Evolutionary conservation across 164 flowering plant genomes (phyloP).

Genomic region (Stephania japonica): DNA sequence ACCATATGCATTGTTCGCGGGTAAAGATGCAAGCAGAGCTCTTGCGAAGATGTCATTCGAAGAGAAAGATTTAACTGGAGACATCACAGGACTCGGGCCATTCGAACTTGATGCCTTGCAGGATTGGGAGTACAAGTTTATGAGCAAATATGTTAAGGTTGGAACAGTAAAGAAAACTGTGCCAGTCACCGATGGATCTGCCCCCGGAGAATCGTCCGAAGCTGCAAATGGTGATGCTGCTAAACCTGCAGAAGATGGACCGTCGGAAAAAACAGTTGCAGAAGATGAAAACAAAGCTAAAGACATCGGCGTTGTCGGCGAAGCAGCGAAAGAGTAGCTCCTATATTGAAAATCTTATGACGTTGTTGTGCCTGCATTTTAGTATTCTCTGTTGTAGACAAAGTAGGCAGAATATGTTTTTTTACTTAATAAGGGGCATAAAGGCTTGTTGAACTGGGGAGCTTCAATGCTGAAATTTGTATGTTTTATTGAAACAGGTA

Average conservation of each 20-base stretch:
- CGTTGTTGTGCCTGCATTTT: not conserved
- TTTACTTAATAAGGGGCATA: slow-evolving; percentile 7
- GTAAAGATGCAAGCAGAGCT: slow-evolving; percentile 96
- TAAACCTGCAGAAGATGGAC: slow-evolving; percentile 28
- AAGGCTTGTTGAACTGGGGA: slow-evolving; percentile 3
- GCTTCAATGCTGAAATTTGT: slow-evolving; percentile 2
- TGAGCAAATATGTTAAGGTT: slow-evolving; percentile 92
- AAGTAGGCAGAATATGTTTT: not conserved
- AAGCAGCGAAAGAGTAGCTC: slow-evolving; percentile 11
- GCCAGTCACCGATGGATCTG: slow-evolving; percentile 29
- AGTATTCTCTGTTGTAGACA: slow-evolving; percentile 4
- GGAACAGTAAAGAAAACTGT: slow-evolving; percentile 54
- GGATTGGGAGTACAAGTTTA: slow-evolving; percentile 98
- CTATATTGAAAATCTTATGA: not conserved
- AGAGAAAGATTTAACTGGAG: slow-evolving; percentile 83
- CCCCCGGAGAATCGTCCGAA: slow-evolving; percentile 29
- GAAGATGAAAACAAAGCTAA: slow-evolving; percentile 13
- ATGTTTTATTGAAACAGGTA: not conserved
- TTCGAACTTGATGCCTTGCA: slow-evolving; percentile 90
- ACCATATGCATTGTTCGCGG: slow-evolving; percentile 91
- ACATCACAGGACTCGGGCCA: slow-evolving; percentile 82
- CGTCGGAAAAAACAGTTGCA: slow-evolving; percentile 18
- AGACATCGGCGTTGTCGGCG: slow-evolving; percentile 12
- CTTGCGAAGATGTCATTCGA: slow-evolving; percentile 98
- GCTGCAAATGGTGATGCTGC: slow-evolving; percentile 16